Percentiles rank a stretch among this genome's conserved stretches.
Evolutionary conservation across 2,329 filamentous ascomycete species (phyloP).

Genomic region (Scolecobasidium constrictum): DNA sequence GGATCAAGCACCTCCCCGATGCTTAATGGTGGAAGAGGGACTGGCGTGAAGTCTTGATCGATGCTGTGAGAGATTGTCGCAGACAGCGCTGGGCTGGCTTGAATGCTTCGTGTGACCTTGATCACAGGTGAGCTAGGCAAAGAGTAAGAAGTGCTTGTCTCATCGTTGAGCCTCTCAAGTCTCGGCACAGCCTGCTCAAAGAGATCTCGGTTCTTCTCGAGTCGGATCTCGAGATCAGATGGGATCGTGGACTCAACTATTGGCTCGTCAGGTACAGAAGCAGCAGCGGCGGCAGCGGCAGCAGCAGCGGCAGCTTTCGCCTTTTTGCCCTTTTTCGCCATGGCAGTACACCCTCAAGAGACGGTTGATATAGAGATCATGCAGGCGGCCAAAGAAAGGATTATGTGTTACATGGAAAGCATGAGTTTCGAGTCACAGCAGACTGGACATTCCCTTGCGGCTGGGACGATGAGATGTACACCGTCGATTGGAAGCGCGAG

Average conservation of each 20-base stretch:
- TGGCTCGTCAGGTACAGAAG: too few relatives aligned
- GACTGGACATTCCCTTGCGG: neutral
- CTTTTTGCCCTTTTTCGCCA: slow-evolving; percentile 7
- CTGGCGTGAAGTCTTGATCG: slow-evolving; percentile 1
- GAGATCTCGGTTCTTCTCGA: neutral
- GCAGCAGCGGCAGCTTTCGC: slow-evolving; percentile 1
- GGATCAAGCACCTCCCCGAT: neutral
- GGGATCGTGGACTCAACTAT: too few relatives aligned
- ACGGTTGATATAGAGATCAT: neutral
- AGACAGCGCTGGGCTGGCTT: neutral
- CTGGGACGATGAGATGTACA: slow-evolving; percentile 5
- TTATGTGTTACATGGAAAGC: neutral
- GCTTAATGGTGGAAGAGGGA: slow-evolving; percentile 2
- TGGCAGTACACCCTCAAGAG: neutral
- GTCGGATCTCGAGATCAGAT: too few relatives aligned
- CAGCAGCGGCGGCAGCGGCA: neutral
- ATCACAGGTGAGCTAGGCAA: slow-evolving; percentile 1
- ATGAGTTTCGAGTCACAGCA: neutral
- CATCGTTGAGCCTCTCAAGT: too few relatives aligned
- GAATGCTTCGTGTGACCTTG: neutral
- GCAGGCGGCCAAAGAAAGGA: neutral
- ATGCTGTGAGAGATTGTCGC: neutral
- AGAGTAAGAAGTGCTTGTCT: neutral
- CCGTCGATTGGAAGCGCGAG: neutral
- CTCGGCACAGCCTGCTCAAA: neutral